These are phyloP conservation scores for Coleophoma cylindrospora DNA, from an alignment of 2,329 filamentous ascomycete genomes.

Conservation along the genomic window DNA sequence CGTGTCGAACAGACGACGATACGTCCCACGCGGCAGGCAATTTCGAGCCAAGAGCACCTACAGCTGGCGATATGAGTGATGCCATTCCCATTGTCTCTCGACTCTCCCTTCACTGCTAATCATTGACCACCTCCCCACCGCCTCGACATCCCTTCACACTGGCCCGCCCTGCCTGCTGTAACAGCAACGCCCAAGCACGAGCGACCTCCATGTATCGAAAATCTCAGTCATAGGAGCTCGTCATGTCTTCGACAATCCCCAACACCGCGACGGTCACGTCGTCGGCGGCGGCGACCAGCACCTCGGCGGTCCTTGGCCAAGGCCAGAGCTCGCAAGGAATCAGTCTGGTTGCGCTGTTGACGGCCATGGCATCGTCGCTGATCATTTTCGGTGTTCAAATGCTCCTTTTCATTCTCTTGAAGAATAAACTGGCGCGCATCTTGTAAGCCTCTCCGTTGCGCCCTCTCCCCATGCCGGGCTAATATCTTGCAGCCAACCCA, in stretches of 20 bases:
- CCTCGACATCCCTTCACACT: background rate
- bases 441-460: conserved; percentile 53
- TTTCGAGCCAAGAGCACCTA: too few relatives aligned
- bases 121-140: background rate
- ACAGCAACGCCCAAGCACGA: background rate
- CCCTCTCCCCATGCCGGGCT: background rate
- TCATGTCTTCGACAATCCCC: background rate
- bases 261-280: background rate
- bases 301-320: conserved; percentile 4
- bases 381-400: conserved; percentile 41
- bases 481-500: conserved; percentile 56
- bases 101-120: too few relatives aligned
- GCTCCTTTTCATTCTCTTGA: conserved; percentile 68
- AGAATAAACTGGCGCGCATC: conserved; percentile 75
- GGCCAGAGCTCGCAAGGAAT: conserved; percentile 22
- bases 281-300: background rate
- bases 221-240: background rate
- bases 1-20: too few relatives aligned
- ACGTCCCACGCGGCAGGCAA: too few relatives aligned
- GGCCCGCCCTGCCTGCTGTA: background rate
- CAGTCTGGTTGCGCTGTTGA: conserved; percentile 24
- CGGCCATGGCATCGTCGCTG: conserved; percentile 24
- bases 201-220: background rate
- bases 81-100: too few relatives aligned
- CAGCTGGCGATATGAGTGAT: too few relatives aligned